Evolutionary conservation across 2,329 filamentous ascomycete genomes (phyloP).

Genomic region (Tolypocladium ophioglossoides): DNA sequence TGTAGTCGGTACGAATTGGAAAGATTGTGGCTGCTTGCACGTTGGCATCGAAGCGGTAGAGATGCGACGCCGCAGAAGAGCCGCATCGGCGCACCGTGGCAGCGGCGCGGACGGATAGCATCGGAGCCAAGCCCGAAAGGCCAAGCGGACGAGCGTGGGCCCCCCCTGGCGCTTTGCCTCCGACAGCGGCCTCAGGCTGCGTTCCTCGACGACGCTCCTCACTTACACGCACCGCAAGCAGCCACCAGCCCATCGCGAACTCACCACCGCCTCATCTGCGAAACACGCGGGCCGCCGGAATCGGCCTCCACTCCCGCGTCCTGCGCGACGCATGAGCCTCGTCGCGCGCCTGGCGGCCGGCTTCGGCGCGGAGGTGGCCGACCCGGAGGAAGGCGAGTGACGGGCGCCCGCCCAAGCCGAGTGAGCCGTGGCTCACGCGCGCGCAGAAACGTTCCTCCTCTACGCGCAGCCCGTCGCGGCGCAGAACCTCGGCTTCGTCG

Average conservation of each 20-base stretch:
- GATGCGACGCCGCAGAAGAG: background rate
- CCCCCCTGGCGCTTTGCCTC: too few relatives aligned
- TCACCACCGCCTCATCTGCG: background rate
- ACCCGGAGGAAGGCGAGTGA: conserved; percentile 35
- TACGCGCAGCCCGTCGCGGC: conserved; percentile 69
- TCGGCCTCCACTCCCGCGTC: background rate
- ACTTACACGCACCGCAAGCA: too few relatives aligned
- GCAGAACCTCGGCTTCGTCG: conserved; percentile 75
- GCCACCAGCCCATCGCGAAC: too few relatives aligned
- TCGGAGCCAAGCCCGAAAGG: too few relatives aligned
- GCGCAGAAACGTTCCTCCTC: conserved; percentile 72
- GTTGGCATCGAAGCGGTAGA: background rate
- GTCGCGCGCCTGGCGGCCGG: conserved; percentile 14
- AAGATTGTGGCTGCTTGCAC: background rate
- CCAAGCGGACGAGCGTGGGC: too few relatives aligned
- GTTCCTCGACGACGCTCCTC: too few relatives aligned
- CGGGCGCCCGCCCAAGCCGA: background rate
- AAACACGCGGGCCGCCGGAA: background rate
- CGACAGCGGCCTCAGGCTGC: too few relatives aligned
- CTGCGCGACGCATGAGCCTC: conserved; percentile 5
- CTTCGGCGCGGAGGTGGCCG: conserved; percentile 33
- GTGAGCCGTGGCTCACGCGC: background rate
- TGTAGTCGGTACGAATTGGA: background rate
- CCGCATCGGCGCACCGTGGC: background rate
- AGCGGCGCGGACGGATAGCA: background rate